Evolutionary conservation across 2,329 filamentous ascomycete species (phyloP).

Genomic region (Bipolaris victoriae): DNA sequence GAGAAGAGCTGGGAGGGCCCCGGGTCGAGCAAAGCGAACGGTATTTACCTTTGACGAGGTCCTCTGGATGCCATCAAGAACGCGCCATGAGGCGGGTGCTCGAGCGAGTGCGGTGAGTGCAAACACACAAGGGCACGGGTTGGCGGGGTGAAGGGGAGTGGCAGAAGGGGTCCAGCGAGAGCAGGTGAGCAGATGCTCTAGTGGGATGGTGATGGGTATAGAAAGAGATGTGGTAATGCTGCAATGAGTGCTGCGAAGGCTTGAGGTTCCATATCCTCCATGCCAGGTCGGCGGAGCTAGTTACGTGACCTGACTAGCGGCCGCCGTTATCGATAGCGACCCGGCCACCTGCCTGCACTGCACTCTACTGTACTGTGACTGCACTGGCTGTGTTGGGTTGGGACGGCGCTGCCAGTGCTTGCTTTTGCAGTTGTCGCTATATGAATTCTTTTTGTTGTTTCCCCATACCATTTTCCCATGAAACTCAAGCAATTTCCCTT

Average conservation of each 20-base stretch:
- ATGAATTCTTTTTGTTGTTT: no score
- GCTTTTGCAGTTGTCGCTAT: no score
- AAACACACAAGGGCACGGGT: conserved; percentile 23
- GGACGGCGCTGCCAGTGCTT: no score
- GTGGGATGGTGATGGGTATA: conserved; percentile 11
- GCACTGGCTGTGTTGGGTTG: neutral
- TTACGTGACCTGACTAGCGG: conserved; percentile 18
- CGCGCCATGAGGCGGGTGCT: conserved; percentile 49
- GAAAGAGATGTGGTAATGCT: conserved; percentile 21
- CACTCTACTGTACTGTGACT: neutral
- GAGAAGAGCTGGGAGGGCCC: conserved; percentile 18
- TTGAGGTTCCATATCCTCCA: conserved; percentile 11
- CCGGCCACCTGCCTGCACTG: neutral
- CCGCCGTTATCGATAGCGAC: conserved; percentile 12
- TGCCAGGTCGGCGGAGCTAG: conserved; percentile 13
- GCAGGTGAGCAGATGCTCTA: conserved; percentile 18
- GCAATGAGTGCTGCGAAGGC: conserved; percentile 11
- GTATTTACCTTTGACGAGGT: conserved; percentile 33
- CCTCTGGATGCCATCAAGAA: conserved; percentile 39
- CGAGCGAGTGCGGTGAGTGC: conserved; percentile 44
- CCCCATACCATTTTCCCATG: no score
- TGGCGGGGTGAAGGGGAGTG: conserved; percentile 1
- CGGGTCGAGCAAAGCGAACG: conserved; percentile 26
- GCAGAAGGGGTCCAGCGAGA: conserved; percentile 13
- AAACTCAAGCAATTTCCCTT: neutral